These are phyloP conservation scores for Diaporthe destruens DNA, from an alignment of 2,329 filamentous ascomycete genomes.

Conservation along the genomic window DNA sequence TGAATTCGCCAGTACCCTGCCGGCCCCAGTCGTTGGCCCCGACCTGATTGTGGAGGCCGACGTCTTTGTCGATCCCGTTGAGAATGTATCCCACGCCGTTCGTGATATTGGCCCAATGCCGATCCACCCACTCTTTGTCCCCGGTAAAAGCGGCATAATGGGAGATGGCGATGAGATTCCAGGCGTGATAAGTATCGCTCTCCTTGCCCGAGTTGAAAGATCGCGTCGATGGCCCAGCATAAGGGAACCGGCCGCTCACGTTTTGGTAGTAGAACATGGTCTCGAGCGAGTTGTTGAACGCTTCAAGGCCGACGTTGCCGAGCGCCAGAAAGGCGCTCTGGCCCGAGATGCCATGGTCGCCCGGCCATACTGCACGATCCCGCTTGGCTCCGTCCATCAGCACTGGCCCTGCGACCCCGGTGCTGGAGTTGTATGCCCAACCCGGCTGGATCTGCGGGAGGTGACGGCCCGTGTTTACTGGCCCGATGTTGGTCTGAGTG, in stretches of 20 bases:
- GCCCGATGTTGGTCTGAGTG: conserved; percentile 47
- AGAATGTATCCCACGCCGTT: conserved; percentile 35
- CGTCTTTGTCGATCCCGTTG: conserved; percentile 62
- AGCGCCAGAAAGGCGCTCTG: conserved; percentile 67
- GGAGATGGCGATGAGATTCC: conserved; percentile 14
- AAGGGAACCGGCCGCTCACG: conserved; percentile 54
- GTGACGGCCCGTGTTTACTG: conserved; percentile 22
- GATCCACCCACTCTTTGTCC: neutral
- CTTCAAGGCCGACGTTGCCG: conserved; percentile 59
- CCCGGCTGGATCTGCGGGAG: conserved; percentile 25
- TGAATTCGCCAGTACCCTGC: conserved; percentile 9
- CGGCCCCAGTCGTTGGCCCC: conserved; percentile 43
- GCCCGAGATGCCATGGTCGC: conserved; percentile 70
- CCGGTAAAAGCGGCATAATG: conserved; percentile 12
- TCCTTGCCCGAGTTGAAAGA: conserved; percentile 22
- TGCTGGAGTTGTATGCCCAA: conserved; percentile 47
- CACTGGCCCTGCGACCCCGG: conserved; percentile 48
- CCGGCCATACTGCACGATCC: conserved; percentile 65
- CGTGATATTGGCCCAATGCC: conserved; percentile 16
- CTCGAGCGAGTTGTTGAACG: conserved; percentile 62
- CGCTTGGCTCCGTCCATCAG: conserved; percentile 60
- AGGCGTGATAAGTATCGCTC: conserved; percentile 22
- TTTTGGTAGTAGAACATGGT: conserved; percentile 61
- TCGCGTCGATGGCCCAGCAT: conserved; percentile 55
- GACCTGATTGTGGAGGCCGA: conserved; percentile 18